Conservation (phyloP, 371 early-diverging fungal species). For the Apophysomyces variabilis region DNA sequence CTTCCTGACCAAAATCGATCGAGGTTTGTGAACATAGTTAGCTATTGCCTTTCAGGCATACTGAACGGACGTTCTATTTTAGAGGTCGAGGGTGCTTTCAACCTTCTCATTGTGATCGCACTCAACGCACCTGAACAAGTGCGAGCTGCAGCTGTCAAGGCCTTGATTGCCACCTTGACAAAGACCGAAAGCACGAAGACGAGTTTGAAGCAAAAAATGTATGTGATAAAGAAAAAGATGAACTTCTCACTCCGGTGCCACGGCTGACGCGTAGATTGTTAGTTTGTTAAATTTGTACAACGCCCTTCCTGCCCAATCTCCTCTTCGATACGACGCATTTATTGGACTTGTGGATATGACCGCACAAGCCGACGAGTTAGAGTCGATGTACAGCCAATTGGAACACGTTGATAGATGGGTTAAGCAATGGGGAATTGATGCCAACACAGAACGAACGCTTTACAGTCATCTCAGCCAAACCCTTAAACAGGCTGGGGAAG, state of each 20-base stretch:
- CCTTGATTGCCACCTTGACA: conserved; percentile 60
- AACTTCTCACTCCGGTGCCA: not conserved
- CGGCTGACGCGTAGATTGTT: conserved; percentile 19
- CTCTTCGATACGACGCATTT: conserved; percentile 76
- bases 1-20: conserved; percentile 64
- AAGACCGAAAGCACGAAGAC: conserved; percentile 54
- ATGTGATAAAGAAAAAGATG: conserved; percentile 17
- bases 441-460: conserved; percentile 61
- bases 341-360: conserved; percentile 78
- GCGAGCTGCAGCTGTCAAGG: conserved; percentile 46
- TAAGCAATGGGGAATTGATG: conserved; percentile 76
- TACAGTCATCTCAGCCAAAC: conserved; percentile 68
- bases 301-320: conserved; percentile 64
- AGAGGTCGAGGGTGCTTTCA: conserved; percentile 79
- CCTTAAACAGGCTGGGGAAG: conserved; percentile 63
- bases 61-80: not conserved
- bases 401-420: conserved; percentile 70
- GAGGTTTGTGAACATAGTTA: conserved; percentile 43
- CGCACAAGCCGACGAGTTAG: conserved; percentile 71
- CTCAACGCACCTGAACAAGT: conserved; percentile 38
- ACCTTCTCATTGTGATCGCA: conserved; percentile 69
- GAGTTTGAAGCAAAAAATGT: conserved; percentile 69
- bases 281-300: conserved; percentile 88
- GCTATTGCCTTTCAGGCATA: no score
- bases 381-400: conserved; percentile 69